Evolutionary conservation across 495 filamentous ascomycete genomes (phyloP), one percentile per base, ranked within the genome.

Genomic region (Podospora pseudopauciseta): DNA sequence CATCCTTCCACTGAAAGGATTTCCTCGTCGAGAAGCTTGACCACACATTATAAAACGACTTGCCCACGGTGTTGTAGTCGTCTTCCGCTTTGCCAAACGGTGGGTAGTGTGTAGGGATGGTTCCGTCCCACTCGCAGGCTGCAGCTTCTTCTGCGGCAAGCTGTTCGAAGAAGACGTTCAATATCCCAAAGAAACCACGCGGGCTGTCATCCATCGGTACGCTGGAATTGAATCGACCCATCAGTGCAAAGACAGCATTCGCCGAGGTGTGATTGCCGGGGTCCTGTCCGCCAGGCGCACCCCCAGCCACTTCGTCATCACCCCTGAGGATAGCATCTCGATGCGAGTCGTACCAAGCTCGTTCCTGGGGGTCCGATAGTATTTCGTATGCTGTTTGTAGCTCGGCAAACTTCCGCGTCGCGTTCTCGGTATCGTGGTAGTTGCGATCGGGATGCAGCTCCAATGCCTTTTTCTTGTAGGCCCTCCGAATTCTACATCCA

Each of bases 281-380:
- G 65, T 89, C 81, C 30, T 88, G 87, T 71, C 86, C 91, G 56
- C 83, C 79, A 55, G 79, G 76, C 9, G 70, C 78, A 19, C 76
- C 78, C 16, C 71, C 79, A 39, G 79, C 77, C 18, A 76, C 77
- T 56, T 77, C 83, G 59, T 88, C 83, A 63, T 86, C 83, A 16
- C 86, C 88, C 2, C 87, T 84, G 63, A 97, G 81, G 61, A 98
- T 93, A 16, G 88, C 89, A 69, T 93, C 90, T 63, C 92, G 90
- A 73, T 99, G 95, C 26, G 92, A 91, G 74, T 99, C 94, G 78
- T 99, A 99, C 95, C 95, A 98, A 9, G 94, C 90, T 60, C 96
- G 88, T 76, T 99, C 95, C 76, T 98, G 94, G 7, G 92, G 88
- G 76, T 99, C 96, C 18, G 93, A 96, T 2, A 99, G 88, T 23